A percentile compares a stretch with the other conserved stretches of the same genome.
Evolutionary conservation across 2,329 filamentous ascomycete species (phyloP).

Genomic region (Cladosporium sp.): DNA sequence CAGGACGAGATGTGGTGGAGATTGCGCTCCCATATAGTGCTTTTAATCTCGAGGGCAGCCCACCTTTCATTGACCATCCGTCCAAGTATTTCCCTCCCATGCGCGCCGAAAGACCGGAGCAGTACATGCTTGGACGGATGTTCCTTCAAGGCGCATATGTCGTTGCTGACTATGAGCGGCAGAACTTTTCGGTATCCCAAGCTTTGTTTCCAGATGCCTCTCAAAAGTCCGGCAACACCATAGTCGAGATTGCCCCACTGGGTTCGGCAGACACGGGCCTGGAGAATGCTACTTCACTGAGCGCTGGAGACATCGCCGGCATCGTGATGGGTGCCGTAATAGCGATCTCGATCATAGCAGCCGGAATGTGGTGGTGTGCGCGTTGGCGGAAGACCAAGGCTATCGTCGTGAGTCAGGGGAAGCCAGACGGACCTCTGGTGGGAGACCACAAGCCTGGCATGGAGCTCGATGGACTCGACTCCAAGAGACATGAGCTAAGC

Average conservation of each 20-base stretch:
- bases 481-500: neutral
- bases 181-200: slow-evolving; percentile 22
- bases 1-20: slow-evolving; percentile 9
- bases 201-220: slow-evolving; percentile 20
- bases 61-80: slow-evolving; percentile 15
- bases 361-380: neutral
- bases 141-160: slow-evolving; percentile 28
- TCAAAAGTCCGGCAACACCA: neutral
- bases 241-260: too few species aligned
- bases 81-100: slow-evolving; percentile 24
- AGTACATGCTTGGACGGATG: slow-evolving; percentile 23
- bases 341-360: neutral
- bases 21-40: slow-evolving; percentile 27
- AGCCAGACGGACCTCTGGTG: too few species aligned
- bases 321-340: slow-evolving; percentile 11
- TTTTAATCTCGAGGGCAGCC: slow-evolving; percentile 24
- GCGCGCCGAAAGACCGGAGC: slow-evolving; percentile 19
- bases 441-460: neutral
- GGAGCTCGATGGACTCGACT: neutral
- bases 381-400: neutral
- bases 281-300: neutral
- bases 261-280: neutral
- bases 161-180: slow-evolving; percentile 22
- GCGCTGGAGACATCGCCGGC: slow-evolving; percentile 11
- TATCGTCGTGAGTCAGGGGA: neutral